Conservation (phyloP, 768 basidiomycete genomes). For the Pholiota molesta region DNA sequence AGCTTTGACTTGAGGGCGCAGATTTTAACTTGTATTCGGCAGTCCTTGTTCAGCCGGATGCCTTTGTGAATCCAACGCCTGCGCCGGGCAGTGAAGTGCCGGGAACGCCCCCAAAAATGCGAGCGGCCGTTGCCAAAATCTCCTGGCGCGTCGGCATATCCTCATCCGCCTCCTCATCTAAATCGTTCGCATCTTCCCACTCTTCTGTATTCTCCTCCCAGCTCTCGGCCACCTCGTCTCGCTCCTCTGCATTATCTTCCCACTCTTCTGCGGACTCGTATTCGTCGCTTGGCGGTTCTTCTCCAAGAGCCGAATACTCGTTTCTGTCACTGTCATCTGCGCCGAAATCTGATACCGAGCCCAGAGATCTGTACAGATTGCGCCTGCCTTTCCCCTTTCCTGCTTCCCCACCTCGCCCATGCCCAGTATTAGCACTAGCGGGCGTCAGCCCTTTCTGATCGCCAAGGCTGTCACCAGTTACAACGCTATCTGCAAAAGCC, state of each 20-base stretch:
- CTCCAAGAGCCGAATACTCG: slow-evolving; percentile 17
- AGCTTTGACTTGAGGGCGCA: neutral
- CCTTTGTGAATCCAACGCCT: slow-evolving; percentile 3
- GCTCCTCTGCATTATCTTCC: slow-evolving; percentile 40
- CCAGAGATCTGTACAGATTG: slow-evolving; percentile 51
- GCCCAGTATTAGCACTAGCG: neutral
- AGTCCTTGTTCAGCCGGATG: neutral
- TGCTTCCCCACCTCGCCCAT: neutral
- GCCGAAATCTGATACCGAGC: slow-evolving; percentile 63
- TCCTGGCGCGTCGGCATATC: slow-evolving; percentile 51
- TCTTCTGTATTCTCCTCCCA: slow-evolving; percentile 33
- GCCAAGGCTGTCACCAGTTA: slow-evolving; percentile 6
- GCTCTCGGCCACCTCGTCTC: slow-evolving; percentile 23
- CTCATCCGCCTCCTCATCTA: slow-evolving; percentile 23
- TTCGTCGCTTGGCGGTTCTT: slow-evolving; percentile 21
- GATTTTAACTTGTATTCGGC: neutral
- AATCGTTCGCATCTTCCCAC: slow-evolving; percentile 6
- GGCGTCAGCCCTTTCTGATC: slow-evolving; percentile 3
- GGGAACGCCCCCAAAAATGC: slow-evolving; percentile 47
- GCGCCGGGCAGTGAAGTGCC: neutral
- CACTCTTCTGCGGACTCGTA: slow-evolving; percentile 38
- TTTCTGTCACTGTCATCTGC: slow-evolving; percentile 36
- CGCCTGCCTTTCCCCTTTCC: slow-evolving; percentile 10
- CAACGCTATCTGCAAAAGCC: slow-evolving; percentile 8
- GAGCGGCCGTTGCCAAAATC: slow-evolving; percentile 48